Base-by-base conservation (phyloP, 2,329 filamentous ascomycete species). In the Pyrenophora seminiperda region DNA sequence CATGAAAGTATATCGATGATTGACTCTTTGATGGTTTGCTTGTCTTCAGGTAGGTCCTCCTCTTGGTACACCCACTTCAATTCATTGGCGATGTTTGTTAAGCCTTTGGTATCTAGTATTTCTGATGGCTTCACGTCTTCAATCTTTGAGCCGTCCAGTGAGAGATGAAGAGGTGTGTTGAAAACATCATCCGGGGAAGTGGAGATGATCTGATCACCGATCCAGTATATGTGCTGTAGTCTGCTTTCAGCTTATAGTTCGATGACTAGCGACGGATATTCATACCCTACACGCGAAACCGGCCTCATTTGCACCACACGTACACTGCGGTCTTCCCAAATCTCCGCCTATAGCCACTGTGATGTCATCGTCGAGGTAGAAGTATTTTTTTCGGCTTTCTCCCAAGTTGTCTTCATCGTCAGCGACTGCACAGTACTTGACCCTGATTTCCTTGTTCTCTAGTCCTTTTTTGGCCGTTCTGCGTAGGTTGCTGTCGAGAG, bases 191-290 rank as follows among this genome's bases (percentile, higher is more conserved):
- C 54, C 5, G 64, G 58, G 1, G 54, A 56, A 13, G 61, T 63
- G 11, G 64, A 63, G 15, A 67, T 54, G 19, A 74, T 52, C 41
- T 73, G 68, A 40, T 73, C 70, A 5, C 66, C 58, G 4, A 73
- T 61, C 71, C 71, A 74, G 44, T 70, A 73, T 17, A 73, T 72
- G 33, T 74, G 72, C 72, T 74, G 24, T 51, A 14, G 7, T 14
- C 49, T 44, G 27, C 14, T 14, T 30, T 55, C 40, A 57, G 47
- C 34, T 22, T 36, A 24, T 4, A 24, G 9, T 27, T 10, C n/a
- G 20, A 41, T 7, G 15, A 10, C 15, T 11, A 14, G 30, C 7
- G 13, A 37, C 11, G 13, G 31, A 13, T 20, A 18, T 13, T 15
- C 62, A 24, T 56, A 73, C 71, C 54, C 71, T 73, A 52, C 71